Percentiles rank a stretch among this genome's conserved stretches.
Evolutionary conservation across 768 basidiomycete genomes (phyloP).

Genomic region (Collybia mongolica): DNA sequence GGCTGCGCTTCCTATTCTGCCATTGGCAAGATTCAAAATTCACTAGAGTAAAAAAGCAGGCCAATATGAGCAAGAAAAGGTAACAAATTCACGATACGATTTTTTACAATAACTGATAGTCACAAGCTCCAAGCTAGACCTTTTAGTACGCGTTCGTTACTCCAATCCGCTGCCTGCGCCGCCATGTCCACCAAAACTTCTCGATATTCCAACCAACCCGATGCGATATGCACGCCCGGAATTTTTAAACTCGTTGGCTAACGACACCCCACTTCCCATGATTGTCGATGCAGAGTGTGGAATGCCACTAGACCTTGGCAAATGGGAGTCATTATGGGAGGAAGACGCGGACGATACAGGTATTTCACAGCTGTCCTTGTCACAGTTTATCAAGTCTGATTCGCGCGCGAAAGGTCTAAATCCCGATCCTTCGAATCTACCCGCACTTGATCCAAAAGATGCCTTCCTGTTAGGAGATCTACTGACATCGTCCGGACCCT

Average conservation of each 20-base stretch:
- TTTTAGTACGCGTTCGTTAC: slow-evolving; percentile 91
- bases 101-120: slow-evolving; percentile 11
- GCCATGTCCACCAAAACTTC: slow-evolving; percentile 94
- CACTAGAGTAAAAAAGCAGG: background rate
- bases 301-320: slow-evolving; percentile 90
- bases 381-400: background rate
- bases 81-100: background rate
- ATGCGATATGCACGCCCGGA: slow-evolving; percentile 85
- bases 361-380: slow-evolving; percentile 23
- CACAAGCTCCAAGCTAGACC: slow-evolving; percentile 69
- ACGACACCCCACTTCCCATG: slow-evolving; percentile 87
- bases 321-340: slow-evolving; percentile 82
- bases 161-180: slow-evolving; percentile 93
- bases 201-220: slow-evolving; percentile 89
- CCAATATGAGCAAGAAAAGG: slow-evolving; percentile 25
- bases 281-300: slow-evolving; percentile 96
- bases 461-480: slow-evolving; percentile 74
- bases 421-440: slow-evolving; percentile 59
- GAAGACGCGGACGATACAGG: slow-evolving; percentile 72
- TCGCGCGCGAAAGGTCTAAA: slow-evolving; percentile 42
- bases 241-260: slow-evolving; percentile 78
- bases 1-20: too few species aligned
- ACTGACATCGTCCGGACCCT: slow-evolving; percentile 43
- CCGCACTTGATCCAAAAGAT: slow-evolving; percentile 71
- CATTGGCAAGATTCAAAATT: too few species aligned